These are phyloP conservation scores for Phoenix roebelenii DNA, from an alignment of 176 grass and related monocot genomes.

Conservation along the genomic window DNA sequence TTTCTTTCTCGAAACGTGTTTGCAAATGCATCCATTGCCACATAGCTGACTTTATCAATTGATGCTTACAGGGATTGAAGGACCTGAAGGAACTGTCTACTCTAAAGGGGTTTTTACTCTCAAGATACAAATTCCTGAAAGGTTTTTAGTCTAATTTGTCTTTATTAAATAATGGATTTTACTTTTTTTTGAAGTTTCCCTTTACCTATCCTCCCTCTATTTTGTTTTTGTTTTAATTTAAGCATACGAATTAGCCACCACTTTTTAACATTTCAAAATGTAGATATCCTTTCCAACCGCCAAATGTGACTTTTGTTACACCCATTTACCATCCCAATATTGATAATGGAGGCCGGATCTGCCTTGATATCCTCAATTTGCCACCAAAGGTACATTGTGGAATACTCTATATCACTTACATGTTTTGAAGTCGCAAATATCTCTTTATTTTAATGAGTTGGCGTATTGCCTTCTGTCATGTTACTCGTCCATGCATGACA, in stretches of 20 bases:
- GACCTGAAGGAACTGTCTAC: slow-evolving; percentile 67
- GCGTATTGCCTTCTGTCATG: no score
- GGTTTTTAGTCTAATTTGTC: slow-evolving; percentile 21
- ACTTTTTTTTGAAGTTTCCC: neutral
- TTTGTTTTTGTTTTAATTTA: neutral
- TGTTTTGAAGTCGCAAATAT: no score
- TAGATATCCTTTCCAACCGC: slow-evolving; percentile 93
- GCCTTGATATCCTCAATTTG: slow-evolving; percentile 94
- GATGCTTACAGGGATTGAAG: slow-evolving; percentile 45
- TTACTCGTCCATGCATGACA: neutral
- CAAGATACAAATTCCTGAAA: slow-evolving; percentile 88
- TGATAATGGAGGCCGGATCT: slow-evolving; percentile 86
- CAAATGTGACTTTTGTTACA: slow-evolving; percentile 75
- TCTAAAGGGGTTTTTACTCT: slow-evolving; percentile 64
- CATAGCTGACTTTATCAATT: neutral
- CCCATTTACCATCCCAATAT: slow-evolving; percentile 96
- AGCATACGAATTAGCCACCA: no score
- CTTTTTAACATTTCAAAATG: slow-evolving; percentile 9
- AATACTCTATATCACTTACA: neutral
- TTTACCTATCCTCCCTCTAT: slow-evolving; percentile 3
- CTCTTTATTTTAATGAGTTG: no score
- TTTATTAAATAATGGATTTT: neutral
- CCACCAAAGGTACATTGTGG: slow-evolving; percentile 73
- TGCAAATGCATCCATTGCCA: no score
- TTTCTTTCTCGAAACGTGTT: no score